Evolutionary conservation across 73 alveolate genomes (phyloP).

Genomic region (Halteria grandinella): DNA sequence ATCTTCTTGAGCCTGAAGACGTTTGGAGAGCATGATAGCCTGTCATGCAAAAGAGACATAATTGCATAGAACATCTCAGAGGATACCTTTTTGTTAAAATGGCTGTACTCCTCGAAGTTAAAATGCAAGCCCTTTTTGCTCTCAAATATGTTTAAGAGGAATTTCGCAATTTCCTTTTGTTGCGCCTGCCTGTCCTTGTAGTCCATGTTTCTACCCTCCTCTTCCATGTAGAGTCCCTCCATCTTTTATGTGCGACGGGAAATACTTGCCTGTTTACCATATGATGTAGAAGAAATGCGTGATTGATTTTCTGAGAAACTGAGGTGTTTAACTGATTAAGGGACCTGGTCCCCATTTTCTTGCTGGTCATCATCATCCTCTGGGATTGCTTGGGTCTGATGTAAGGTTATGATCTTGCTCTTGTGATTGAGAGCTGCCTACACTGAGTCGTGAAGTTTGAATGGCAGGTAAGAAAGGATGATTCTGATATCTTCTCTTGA

Average conservation of each 20-base stretch:
- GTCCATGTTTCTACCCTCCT: slow-evolving; percentile 36
- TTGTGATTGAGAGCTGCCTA: not conserved
- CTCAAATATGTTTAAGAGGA: slow-evolving; percentile 5
- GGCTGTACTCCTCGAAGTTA: slow-evolving; percentile 9
- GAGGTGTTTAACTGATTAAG: not conserved
- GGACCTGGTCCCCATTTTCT: not conserved
- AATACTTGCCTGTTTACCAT: not conserved
- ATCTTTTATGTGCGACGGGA: not conserved
- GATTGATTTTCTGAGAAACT: not conserved
- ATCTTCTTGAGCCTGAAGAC: slow-evolving; percentile 37
- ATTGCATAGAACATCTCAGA: slow-evolving; percentile 36
- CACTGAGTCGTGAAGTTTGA: not conserved
- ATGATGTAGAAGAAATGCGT: not conserved
- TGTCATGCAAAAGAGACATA: slow-evolving; percentile 39
- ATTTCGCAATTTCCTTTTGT: slow-evolving; percentile 13
- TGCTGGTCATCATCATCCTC: not conserved
- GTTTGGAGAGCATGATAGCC: slow-evolving; percentile 42
- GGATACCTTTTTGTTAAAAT: slow-evolving; percentile 27
- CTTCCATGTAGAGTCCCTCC: slow-evolving; percentile 39
- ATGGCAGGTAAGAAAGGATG: slow-evolving; percentile 47
- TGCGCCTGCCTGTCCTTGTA: slow-evolving; percentile 33
- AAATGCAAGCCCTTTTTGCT: slow-evolving; percentile 16
- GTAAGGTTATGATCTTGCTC: not conserved
- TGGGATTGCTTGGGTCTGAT: not conserved
- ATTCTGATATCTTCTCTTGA: slow-evolving; percentile 56